Percentiles rank a stretch among this genome's conserved stretches.
Conservation (phyloP, 768 basidiomycete genomes). For the Pisolithus sp. region DNA sequence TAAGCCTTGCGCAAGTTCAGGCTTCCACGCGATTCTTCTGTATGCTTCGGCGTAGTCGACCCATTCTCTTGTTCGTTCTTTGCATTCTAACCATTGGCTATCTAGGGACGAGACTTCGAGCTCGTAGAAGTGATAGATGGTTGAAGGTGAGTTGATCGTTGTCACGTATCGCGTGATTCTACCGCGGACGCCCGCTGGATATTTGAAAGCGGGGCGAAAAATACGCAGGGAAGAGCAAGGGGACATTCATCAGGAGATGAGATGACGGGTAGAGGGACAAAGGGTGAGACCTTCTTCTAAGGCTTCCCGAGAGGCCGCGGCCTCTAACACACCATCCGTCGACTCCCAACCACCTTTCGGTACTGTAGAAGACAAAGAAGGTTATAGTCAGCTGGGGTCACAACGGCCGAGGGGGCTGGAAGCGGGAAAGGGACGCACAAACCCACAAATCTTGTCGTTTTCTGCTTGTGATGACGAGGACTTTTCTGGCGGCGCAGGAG, state of each 20-base stretch:
- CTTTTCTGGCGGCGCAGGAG: slow-evolving; percentile 61
- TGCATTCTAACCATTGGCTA: slow-evolving; percentile 72
- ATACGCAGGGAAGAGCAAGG: slow-evolving; percentile 31
- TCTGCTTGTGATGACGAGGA: slow-evolving; percentile 79
- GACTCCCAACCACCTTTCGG: slow-evolving; percentile 93
- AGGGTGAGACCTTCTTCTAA: slow-evolving; percentile 93
- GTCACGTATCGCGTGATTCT: slow-evolving; percentile 79
- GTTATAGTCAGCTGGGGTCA: not conserved
- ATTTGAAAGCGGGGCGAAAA: slow-evolving; percentile 19
- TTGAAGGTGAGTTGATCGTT: slow-evolving; percentile 70
- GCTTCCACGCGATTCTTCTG: slow-evolving; percentile 72
- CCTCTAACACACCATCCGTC: slow-evolving; percentile 74
- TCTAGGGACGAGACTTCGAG: slow-evolving; percentile 76
- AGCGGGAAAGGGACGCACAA: slow-evolving; percentile 53
- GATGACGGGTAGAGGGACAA: slow-evolving; percentile 69
- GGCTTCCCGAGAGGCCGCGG: slow-evolving; percentile 87
- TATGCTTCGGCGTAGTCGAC: slow-evolving; percentile 82
- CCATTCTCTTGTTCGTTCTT: slow-evolving; percentile 80
- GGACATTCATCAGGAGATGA: slow-evolving; percentile 61
- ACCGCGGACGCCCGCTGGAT: slow-evolving; percentile 79
- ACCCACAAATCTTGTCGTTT: slow-evolving; percentile 80
- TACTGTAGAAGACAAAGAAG: slow-evolving; percentile 39
- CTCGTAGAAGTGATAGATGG: slow-evolving; percentile 88
- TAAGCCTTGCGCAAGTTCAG: slow-evolving; percentile 75
- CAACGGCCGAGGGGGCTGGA: slow-evolving; percentile 1